Evolutionary conservation across 1,284 basidiomycete genomes (phyloP).

Genomic region (Cronartium quercuum): DNA sequence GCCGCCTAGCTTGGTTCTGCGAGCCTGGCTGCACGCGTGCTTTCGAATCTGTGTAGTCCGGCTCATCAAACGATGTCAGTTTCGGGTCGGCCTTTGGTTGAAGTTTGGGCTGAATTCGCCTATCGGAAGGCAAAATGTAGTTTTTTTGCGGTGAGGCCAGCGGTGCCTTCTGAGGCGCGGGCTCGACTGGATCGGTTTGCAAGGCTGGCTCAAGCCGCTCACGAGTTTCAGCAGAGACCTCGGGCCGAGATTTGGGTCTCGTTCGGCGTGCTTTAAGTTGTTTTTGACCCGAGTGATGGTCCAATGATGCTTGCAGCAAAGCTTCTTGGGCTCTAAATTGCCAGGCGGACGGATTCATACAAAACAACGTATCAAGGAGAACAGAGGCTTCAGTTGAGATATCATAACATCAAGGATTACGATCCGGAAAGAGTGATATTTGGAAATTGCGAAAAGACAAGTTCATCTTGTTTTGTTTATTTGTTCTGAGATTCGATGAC

Average conservation of each 20-base stretch:
- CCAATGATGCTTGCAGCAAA: slow-evolving; percentile 27
- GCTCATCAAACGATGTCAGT: not conserved
- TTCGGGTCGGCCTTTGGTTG: too few relatives aligned
- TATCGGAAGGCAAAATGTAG: too few relatives aligned
- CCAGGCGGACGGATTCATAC: not conserved
- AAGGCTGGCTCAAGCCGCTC: not conserved
- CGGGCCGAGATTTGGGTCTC: not conserved
- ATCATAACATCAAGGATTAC: too few relatives aligned
- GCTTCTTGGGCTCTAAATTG: slow-evolving; percentile 19
- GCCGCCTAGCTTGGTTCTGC: not conserved
- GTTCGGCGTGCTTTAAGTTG: not conserved
- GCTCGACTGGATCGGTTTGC: too few relatives aligned
- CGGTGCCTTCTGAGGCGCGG: too few relatives aligned
- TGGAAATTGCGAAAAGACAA: not conserved
- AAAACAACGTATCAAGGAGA: not conserved
- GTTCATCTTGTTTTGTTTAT: too few relatives aligned
- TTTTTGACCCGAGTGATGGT: slow-evolving; percentile 6
- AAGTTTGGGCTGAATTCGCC: too few relatives aligned
- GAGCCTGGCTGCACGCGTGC: too few relatives aligned
- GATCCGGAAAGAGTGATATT: not conserved
- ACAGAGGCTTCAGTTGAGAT: too few relatives aligned
- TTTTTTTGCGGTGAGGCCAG: too few relatives aligned
- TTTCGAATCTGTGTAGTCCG: not conserved
- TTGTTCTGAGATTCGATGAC: too few relatives aligned
- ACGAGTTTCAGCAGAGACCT: not conserved